A percentile compares a stretch with the other conserved stretches of the same genome.
Evolutionary conservation across 805 yeast species (phyloP).

Genomic region (Candida parachauliodes): DNA sequence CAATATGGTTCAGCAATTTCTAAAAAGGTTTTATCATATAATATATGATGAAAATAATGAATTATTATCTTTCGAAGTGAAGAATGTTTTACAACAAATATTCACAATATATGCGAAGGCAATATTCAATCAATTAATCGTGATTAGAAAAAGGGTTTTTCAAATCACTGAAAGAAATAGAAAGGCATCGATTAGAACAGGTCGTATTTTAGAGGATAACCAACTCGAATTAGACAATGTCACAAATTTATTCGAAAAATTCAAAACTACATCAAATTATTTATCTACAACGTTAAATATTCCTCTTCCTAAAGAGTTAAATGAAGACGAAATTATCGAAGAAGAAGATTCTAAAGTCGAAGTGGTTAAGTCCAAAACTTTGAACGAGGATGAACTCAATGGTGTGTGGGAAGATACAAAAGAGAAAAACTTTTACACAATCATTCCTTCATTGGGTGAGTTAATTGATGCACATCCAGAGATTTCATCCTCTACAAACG

Average conservation of each 20-base stretch:
- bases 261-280: conserved; percentile 38
- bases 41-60: conserved; percentile 20
- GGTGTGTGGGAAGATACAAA: conserved; percentile 64
- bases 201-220: conserved; percentile 49
- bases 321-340: conserved; percentile 3
- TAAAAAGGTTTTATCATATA: conserved; percentile 42
- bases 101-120: conserved; percentile 43
- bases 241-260: conserved; percentile 39
- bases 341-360: conserved; percentile 17
- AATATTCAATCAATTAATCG: conserved; percentile 32
- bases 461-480: conserved; percentile 12
- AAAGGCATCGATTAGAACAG: conserved; percentile 63
- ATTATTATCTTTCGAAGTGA: conserved; percentile 24
- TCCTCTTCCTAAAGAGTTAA: conserved; percentile 14
- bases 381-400: conserved; percentile 22
- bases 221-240: conserved; percentile 31
- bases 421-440: conserved; percentile 61
- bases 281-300: conserved; percentile 40
- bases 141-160: conserved; percentile 31
- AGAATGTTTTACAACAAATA: conserved; percentile 28
- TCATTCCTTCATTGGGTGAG: conserved; percentile 42
- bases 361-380: conserved; percentile 18
- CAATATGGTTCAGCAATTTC: conserved; percentile 44
- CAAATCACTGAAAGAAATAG: conserved; percentile 39
- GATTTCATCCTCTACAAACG: not conserved